Evolutionary conservation across 2,329 filamentous ascomycete genomes (phyloP), one percentile per base, ranked within the genome.

Genomic region (Penicillium sp.): DNA sequence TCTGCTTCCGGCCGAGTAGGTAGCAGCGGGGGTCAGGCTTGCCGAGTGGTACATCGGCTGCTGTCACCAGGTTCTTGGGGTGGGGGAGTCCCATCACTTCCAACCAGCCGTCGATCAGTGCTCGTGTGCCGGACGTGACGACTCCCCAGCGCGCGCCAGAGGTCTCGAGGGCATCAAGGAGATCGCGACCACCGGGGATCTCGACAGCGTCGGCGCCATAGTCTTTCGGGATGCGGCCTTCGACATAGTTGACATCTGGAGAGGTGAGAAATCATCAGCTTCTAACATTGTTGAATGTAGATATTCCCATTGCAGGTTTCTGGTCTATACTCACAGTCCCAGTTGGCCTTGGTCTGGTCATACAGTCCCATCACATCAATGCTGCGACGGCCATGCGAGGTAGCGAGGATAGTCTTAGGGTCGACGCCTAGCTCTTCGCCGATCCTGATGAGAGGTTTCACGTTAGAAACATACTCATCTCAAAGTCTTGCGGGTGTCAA

Each of bases 361-460:
- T 96, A 84, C 27, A 92, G 79, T 71, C 84, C 84, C 55, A 99
- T 81, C 2, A 89, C 86, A 66, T 99, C 94, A 67, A 97, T 96
- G 62, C 87, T 91, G 55, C 94, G 82, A 56, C 93, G 86, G 58
- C 94, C 94, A 75, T 99, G 94, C 5, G 92, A 96, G 9, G 91
- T 96, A 66, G 91, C 83, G 24, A 97, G 83, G 65, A 99, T 97
- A 43, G 88, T 84, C 45, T 87, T 81, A n/a, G 91, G 90, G 61
- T 91, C 85, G 21, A 97, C 87, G 22, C 90, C 90, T 66, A 97
- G 88, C 70, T 96, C 90, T 9, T 83, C 81, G 47, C 89, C 92
- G 53, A 79, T 68, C 59, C 77, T 79, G 44, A 13, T 50, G 13
- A 7, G 3, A 4, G 21, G 22, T 42, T 4, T n/a, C 1, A 42